These are phyloP conservation scores for Alternaria hordeiaustralica DNA, from an alignment of 2,329 filamentous ascomycete genomes.

Conservation along the genomic window DNA sequence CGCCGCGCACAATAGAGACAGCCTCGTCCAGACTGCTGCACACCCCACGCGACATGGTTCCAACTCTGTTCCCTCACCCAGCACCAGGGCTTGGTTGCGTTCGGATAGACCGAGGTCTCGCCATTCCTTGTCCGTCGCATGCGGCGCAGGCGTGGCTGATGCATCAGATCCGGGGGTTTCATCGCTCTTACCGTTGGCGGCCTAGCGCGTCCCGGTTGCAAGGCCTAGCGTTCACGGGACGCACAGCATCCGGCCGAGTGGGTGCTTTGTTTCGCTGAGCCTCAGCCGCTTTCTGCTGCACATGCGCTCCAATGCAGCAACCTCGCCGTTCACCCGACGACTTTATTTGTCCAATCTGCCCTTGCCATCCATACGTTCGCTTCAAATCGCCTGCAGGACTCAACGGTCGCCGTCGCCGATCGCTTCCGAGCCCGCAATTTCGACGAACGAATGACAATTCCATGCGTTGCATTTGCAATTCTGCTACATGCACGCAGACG, in stretches of 20 bases:
- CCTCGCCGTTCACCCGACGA: slow-evolving; percentile 30
- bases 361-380: slow-evolving; percentile 14
- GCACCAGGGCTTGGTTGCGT: background rate
- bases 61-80: background rate
- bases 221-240: slow-evolving; percentile 26
- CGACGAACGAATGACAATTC: background rate
- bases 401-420: slow-evolving; percentile 34
- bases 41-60: slow-evolving; percentile 2
- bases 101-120: slow-evolving; percentile 19
- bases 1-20: slow-evolving; percentile 1
- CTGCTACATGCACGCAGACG: slow-evolving; percentile 1
- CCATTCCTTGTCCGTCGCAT: slow-evolving; percentile 15
- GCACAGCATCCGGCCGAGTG: slow-evolving; percentile 22
- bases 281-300: slow-evolving; percentile 20
- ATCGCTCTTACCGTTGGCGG: background rate
- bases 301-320: slow-evolving; percentile 27
- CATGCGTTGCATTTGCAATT: background rate
- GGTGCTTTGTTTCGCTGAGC: slow-evolving; percentile 22
- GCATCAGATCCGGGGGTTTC: slow-evolving; percentile 19
- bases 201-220: slow-evolving; percentile 10
- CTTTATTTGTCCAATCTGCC: slow-evolving; percentile 12
- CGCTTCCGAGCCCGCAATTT: slow-evolving; percentile 19
- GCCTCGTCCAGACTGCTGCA: slow-evolving; percentile 1
- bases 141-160: slow-evolving; percentile 23
- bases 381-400: slow-evolving; percentile 21